phyloP scores from a whole-genome alignment of 2,329 filamentous ascomycete species.

The Fusarium sp. region DNA sequence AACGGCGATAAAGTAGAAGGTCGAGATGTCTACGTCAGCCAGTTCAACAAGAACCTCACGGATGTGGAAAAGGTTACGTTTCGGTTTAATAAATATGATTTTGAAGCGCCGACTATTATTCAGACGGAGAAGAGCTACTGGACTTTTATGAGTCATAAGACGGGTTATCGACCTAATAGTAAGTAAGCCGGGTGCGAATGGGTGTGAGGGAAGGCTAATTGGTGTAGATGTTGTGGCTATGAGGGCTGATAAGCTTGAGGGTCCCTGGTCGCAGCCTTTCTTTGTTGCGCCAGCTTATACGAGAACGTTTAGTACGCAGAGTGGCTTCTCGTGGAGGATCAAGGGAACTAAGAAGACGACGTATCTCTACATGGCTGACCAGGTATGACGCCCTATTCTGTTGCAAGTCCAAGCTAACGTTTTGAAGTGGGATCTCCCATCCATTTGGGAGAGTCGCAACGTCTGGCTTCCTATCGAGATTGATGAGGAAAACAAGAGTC shows the following conservation, averaged over 20 bases:
- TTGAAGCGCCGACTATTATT: slow-evolving; percentile 68
- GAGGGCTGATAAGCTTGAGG: slow-evolving; percentile 57
- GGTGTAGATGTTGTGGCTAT: slow-evolving; percentile 60
- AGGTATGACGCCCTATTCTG: slow-evolving; percentile 23
- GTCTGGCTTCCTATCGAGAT: slow-evolving; percentile 64
- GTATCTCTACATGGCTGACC: slow-evolving; percentile 59
- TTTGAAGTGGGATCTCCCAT: slow-evolving; percentile 57
- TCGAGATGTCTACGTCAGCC: slow-evolving; percentile 65
- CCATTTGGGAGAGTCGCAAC: slow-evolving; percentile 64
- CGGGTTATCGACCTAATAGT: slow-evolving; percentile 69
- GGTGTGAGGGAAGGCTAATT: slow-evolving; percentile 5
- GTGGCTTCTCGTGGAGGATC: slow-evolving; percentile 59
- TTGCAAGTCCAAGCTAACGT: neutral
- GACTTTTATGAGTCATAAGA: slow-evolving; percentile 70
- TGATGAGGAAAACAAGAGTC: slow-evolving; percentile 58
- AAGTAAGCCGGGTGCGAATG: neutral
- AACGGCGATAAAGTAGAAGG: slow-evolving; percentile 65
- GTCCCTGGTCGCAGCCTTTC: slow-evolving; percentile 63
- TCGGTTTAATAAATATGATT: slow-evolving; percentile 67
- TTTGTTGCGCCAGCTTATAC: slow-evolving; percentile 60
- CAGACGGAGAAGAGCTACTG: slow-evolving; percentile 69
- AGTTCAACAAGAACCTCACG: slow-evolving; percentile 62
- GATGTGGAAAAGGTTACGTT: slow-evolving; percentile 61
- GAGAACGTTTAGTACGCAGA: slow-evolving; percentile 61
- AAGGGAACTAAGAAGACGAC: slow-evolving; percentile 57